These are phyloP conservation scores for Cladosporium sp. DNA, from an alignment of 2,329 filamentous ascomycete species.

Conservation along the genomic window DNA sequence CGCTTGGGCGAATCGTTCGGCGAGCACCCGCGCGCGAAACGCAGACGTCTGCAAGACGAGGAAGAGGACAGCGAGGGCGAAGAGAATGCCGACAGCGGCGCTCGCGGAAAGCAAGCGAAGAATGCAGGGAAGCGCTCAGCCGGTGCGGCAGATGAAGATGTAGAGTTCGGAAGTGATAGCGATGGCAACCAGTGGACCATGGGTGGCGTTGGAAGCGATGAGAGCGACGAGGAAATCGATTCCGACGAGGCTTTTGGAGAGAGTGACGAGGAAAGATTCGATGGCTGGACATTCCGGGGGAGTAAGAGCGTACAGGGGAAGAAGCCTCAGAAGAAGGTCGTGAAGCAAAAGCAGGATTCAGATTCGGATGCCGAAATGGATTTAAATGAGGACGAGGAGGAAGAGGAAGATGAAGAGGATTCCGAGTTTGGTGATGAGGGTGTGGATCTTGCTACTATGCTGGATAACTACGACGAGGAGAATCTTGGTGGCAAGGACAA, in stretches of 20 bases:
- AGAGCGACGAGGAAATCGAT: conserved; percentile 66
- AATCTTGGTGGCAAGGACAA: conserved; percentile 31
- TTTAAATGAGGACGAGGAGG: conserved; percentile 42
- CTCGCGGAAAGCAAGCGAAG: conserved; percentile 32
- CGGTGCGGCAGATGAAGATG: conserved; percentile 38
- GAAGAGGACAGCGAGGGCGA: conserved; percentile 52
- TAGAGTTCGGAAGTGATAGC: conserved; percentile 75
- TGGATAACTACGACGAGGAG: conserved; percentile 53
- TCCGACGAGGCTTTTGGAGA: conserved; percentile 82
- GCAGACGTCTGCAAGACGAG: conserved; percentile 40
- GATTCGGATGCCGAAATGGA: conserved; percentile 44
- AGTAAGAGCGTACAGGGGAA: conserved; percentile 50
- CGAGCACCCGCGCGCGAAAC: conserved; percentile 39
- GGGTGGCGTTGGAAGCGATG: conserved; percentile 60
- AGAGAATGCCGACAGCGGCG: conserved; percentile 19
- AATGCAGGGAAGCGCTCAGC: conserved; percentile 30
- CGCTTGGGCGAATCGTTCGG: conserved; percentile 51
- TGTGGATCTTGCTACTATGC: conserved; percentile 58
- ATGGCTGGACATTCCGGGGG: conserved; percentile 67
- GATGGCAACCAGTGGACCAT: conserved; percentile 83
- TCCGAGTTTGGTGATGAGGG: conserved; percentile 61
- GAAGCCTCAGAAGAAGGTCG: conserved; percentile 44
- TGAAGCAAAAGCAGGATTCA: conserved; percentile 29
- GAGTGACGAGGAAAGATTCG: conserved; percentile 81
- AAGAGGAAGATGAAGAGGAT: conserved; percentile 49